Conservation (phyloP, 2,329 filamentous ascomycete genomes). For the Arthroderma sp. region DNA sequence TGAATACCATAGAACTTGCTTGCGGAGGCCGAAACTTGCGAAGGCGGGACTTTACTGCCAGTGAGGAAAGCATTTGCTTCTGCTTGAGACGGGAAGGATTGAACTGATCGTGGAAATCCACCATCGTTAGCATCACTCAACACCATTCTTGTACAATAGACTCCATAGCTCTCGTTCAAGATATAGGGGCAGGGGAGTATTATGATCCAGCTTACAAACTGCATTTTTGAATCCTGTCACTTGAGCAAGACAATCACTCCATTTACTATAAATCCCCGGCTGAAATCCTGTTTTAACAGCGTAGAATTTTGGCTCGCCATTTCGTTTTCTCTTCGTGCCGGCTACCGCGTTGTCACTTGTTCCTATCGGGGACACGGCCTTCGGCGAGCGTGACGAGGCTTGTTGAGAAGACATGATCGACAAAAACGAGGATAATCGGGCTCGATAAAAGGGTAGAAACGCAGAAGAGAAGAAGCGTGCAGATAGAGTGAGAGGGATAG, state of each 20-base stretch:
- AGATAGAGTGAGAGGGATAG: background rate
- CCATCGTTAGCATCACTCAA: background rate
- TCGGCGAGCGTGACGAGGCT: background rate
- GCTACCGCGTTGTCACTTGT: slow-evolving; percentile 15
- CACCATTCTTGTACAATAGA: background rate
- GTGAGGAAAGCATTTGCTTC: slow-evolving; percentile 70
- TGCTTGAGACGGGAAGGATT: slow-evolving; percentile 58
- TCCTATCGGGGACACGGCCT: slow-evolving; percentile 1
- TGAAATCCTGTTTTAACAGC: slow-evolving; percentile 47
- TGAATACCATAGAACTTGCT: slow-evolving; percentile 49
- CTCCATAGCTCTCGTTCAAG: too few species aligned
- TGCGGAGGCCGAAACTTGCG: slow-evolving; percentile 22
- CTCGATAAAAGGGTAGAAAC: too few species aligned
- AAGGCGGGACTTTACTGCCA: slow-evolving; percentile 39
- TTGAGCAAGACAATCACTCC: slow-evolving; percentile 49
- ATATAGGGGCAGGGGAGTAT: too few species aligned
- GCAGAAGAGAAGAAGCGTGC: background rate
- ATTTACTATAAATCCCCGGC: slow-evolving; percentile 51
- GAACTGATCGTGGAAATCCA: slow-evolving; percentile 44
- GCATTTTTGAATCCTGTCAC: slow-evolving; percentile 52
- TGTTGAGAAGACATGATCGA: background rate
- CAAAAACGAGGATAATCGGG: too few species aligned
- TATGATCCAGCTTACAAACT: slow-evolving; percentile 43
- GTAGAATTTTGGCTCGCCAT: slow-evolving; percentile 44
- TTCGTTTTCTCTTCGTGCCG: slow-evolving; percentile 45